Conservation (phyloP, 495 filamentous ascomycete species). For the Poronia punctata region DNA sequence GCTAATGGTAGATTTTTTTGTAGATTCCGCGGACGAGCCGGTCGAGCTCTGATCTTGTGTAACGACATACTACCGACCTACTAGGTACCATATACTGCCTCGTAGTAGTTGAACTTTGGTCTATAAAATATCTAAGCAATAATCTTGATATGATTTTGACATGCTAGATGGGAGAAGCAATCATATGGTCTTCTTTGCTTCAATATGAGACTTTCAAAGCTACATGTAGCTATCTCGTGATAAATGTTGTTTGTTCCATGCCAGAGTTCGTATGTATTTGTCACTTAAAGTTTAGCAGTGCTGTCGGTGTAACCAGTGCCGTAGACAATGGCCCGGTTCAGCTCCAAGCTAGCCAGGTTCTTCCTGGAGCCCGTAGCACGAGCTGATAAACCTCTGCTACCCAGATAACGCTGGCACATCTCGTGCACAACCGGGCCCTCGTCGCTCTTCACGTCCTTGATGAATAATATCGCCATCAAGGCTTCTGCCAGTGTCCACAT, state of each 20-base stretch:
- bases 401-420: conserved; percentile 25
- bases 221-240: no score
- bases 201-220: no score
- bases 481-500: conserved; percentile 28
- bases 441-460: conserved; percentile 22
- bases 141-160: no score
- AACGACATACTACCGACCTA: no score
- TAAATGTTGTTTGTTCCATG: no score
- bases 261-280: no score
- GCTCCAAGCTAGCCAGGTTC: conserved; percentile 1
- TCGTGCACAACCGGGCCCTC: conserved; percentile 19
- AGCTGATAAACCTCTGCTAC: conserved; percentile 6
- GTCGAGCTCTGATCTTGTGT: conserved; percentile 8
- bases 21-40: conserved; percentile 6
- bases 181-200: no score
- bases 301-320: conserved; percentile 6
- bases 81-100: no score
- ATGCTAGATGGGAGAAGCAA: no score
- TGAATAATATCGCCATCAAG: conserved; percentile 25
- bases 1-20: conserved; percentile 9
- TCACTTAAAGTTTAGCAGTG: no score
- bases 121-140: no score
- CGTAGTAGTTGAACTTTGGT: no score
- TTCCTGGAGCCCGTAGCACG: background rate
- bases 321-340: conserved; percentile 12